Evolutionary conservation across 176 grass and related monocot species (phyloP), one percentile per base, ranked within the genome.

Genomic region (Avena sativa): DNA sequence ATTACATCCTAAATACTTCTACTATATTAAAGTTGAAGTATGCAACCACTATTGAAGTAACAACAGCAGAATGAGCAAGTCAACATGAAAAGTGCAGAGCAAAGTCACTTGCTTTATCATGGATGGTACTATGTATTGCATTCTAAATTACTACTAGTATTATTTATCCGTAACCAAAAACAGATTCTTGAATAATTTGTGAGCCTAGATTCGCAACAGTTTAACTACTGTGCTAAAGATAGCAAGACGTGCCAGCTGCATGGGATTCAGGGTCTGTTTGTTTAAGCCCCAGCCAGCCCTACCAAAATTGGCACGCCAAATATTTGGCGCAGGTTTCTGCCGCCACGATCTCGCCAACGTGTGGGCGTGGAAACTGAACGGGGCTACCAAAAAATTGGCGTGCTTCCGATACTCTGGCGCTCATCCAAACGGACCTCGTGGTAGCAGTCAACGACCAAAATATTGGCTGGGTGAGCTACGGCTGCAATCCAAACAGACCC

Each of bases 141-240:
- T 26, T 50, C 44, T 50, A 74, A 49, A 49, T 74, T 74, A 75
- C 21, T 44, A 44, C 43, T 75, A 13, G 8, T 28, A 50, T 13
- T 7, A 75, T 26, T 75, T 28, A 76, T 76, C 28, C 74, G 25
- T 19, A 10, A 15, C 23, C 74, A 17, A 76, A 25, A 53, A 53
- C 7, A 76, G 48, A 28, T 53, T 76, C 74, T 32, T 76, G 74
- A 53, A 53, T 32, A 66, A 66, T 66, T 66, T 66, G 63, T 30
- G 23, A 66, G 2, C 25, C 12, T 66, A 66, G 26, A 66, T 66
- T 15, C 12, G 5, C 57, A 32, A 66, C 63, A 66, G 63, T 66
- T 21, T 47, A 73, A 73, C 43, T 48, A 47, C 1, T 3, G 14
- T 73, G 44, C 70, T 73, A 43, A 73, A 50, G 71, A 74, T 50